Conservation (phyloP, 1,284 basidiomycete species). For the Boletus semigastroideus region DNA sequence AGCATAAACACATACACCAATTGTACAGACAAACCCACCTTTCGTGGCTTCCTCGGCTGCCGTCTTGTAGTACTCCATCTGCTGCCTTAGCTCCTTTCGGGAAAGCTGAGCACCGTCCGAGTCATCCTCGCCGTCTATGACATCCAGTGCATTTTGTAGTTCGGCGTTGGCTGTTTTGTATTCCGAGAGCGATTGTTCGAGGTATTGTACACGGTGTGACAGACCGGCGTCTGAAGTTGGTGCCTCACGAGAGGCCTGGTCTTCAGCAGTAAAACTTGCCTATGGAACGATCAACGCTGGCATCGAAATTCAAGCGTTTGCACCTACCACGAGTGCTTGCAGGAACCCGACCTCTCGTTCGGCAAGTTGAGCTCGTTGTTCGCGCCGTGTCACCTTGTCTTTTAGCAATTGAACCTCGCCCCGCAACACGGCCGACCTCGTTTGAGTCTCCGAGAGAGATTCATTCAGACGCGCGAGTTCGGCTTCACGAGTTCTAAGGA, state of each 20-base stretch:
- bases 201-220: constrained; percentile 48
- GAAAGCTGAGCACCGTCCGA: constrained; percentile 27
- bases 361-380: constrained; percentile 46
- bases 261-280: constrained; percentile 63
- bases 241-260: constrained; percentile 32
- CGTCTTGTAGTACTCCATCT: constrained; percentile 41
- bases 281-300: constrained; percentile 23
- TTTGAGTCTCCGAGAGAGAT: constrained; percentile 37
- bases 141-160: constrained; percentile 46
- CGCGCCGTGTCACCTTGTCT: constrained; percentile 44
- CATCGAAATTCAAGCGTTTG: background rate
- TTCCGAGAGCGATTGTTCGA: constrained; percentile 56
- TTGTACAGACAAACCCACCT: constrained; percentile 36
- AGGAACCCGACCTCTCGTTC: constrained; percentile 64
- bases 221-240: constrained; percentile 26
- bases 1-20: background rate
- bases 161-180: constrained; percentile 49
- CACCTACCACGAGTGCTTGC: constrained; percentile 59
- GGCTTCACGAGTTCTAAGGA: constrained; percentile 49
- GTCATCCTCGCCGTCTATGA: constrained; percentile 37
- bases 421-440: constrained; percentile 37
- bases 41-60: constrained; percentile 41
- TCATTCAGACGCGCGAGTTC: constrained; percentile 44
- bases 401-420: constrained; percentile 40
- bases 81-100: constrained; percentile 41